These are phyloP conservation scores for Plasmodium coatneyi DNA, from an alignment of 169 alveolate genomes.

Conservation along the genomic window DNA sequence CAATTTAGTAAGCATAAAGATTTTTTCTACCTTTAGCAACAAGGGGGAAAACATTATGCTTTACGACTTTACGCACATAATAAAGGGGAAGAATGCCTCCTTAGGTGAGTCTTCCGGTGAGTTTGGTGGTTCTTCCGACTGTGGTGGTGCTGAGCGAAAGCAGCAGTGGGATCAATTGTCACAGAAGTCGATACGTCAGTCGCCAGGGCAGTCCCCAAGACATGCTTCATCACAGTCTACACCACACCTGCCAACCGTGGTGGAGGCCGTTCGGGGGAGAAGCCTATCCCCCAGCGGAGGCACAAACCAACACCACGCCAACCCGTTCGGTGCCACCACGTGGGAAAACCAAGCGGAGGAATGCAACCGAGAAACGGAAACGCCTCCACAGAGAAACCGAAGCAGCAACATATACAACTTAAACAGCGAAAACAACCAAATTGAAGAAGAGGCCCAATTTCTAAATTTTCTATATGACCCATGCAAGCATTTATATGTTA, in stretches of 20 bases:
- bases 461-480: constrained; percentile 56
- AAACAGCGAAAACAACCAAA: not conserved
- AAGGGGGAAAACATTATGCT: not conserved
- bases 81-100: not conserved
- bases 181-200: not conserved
- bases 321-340: not conserved
- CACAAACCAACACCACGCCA: not conserved
- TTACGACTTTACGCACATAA: constrained; percentile 4
- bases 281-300: not conserved
- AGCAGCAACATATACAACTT: not conserved
- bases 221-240: not conserved
- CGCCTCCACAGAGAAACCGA: not conserved
- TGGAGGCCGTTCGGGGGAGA: not conserved
- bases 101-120: not conserved
- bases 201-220: not conserved
- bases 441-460: constrained; percentile 26
- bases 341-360: not conserved
- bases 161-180: not conserved
- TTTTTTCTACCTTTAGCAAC: constrained; percentile 14
- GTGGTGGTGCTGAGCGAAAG: not conserved
- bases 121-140: not conserved
- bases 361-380: not conserved
- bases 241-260: not conserved
- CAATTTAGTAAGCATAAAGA: constrained; percentile 48
- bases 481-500: constrained; percentile 43